Conservation (phyloP, 495 filamentous ascomycete genomes). For the Penicillium samsonianum region DNA sequence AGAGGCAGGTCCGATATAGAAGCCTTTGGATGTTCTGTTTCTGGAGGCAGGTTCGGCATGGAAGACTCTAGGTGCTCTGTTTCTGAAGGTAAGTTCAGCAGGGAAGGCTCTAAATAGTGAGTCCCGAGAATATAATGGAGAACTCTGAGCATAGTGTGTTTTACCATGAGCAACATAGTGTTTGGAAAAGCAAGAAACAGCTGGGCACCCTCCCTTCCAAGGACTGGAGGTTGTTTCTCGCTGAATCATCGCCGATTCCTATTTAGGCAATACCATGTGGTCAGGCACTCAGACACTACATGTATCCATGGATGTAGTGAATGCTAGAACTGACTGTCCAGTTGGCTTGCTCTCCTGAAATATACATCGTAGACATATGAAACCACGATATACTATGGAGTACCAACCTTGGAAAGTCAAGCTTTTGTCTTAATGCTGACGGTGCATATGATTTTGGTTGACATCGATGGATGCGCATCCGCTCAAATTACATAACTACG, state of each 20-base stretch:
- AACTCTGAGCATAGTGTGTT: not conserved
- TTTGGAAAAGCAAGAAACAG: not conserved
- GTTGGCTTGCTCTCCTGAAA: too few species aligned
- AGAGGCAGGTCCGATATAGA: not conserved
- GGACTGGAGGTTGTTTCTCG: too few species aligned
- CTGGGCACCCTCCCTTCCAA: too few species aligned
- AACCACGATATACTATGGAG: too few species aligned
- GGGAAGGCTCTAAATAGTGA: not conserved
- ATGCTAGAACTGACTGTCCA: too few species aligned
- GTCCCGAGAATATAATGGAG: not conserved
- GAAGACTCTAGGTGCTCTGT: not conserved
- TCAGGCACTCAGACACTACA: too few species aligned
- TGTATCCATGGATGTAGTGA: too few species aligned
- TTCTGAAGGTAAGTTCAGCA: not conserved
- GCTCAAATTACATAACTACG: not conserved
- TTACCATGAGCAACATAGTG: not conserved
- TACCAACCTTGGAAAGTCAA: not conserved
- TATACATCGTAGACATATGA: too few species aligned
- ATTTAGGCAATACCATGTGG: too few species aligned
- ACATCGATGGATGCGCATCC: not conserved
- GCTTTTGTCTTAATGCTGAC: not conserved
- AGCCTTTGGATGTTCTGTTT: not conserved
- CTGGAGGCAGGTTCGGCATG: not conserved
- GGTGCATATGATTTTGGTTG: not conserved
- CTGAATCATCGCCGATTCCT: too few species aligned